Evolutionary conservation across 371 early-diverging fungal species (phyloP).

Genomic region (Mortierella sp.): DNA sequence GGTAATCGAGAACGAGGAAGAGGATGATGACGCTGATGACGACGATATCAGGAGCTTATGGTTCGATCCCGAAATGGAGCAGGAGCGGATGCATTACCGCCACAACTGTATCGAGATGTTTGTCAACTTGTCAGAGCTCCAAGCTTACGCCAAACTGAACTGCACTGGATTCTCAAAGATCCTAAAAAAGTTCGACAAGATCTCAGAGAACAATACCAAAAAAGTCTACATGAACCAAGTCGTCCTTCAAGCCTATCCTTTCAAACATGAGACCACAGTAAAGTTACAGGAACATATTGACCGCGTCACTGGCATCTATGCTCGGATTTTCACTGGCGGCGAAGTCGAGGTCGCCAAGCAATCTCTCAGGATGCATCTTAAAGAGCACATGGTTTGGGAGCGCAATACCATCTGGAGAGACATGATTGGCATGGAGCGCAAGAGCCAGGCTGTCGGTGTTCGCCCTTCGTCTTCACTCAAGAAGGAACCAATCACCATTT

Average conservation of each 20-base stretch:
- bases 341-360: slow-evolving; percentile 72
- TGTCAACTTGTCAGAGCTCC: slow-evolving; percentile 85
- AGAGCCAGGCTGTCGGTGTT: slow-evolving; percentile 76
- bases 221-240: slow-evolving; percentile 64
- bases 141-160: slow-evolving; percentile 94
- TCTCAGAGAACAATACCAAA: slow-evolving; percentile 65
- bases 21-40: slow-evolving; percentile 58
- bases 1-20: slow-evolving; percentile 19
- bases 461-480: slow-evolving; percentile 51
- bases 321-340: slow-evolving; percentile 64
- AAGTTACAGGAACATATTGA: slow-evolving; percentile 74
- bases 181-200: slow-evolving; percentile 97
- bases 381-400: slow-evolving; percentile 95
- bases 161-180: slow-evolving; percentile 96
- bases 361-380: slow-evolving; percentile 84
- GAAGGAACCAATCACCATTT: slow-evolving; percentile 39
- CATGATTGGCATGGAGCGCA: slow-evolving; percentile 93
- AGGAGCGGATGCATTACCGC: slow-evolving; percentile 46
- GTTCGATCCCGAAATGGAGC: slow-evolving; percentile 55
- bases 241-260: slow-evolving; percentile 76
- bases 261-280: slow-evolving; percentile 67
- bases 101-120: slow-evolving; percentile 73
- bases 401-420: slow-evolving; percentile 98
- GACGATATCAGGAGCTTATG: slow-evolving; percentile 44
- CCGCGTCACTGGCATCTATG: slow-evolving; percentile 69